Evolutionary conservation across 2,329 filamentous ascomycete species (phyloP).

Genomic region (Tolypocladium paradoxum): DNA sequence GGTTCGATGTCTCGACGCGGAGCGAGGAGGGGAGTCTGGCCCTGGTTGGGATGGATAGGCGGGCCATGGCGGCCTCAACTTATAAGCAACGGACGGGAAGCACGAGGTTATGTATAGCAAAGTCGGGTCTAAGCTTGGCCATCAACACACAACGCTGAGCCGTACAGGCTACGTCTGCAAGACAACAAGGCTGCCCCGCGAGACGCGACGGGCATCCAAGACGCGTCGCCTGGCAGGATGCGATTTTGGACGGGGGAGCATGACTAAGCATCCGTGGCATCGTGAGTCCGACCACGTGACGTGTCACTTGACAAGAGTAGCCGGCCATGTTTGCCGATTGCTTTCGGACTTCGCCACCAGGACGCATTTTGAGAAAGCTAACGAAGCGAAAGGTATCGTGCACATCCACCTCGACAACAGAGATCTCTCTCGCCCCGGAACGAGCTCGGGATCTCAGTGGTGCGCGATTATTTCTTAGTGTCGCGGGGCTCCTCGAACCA

Average conservation of each 20-base stretch:
- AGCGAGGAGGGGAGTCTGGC: constrained; percentile 61
- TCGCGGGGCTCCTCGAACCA: not conserved
- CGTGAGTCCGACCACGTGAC: not conserved
- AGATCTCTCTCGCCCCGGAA: not conserved
- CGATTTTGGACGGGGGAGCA: not conserved
- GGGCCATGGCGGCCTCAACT: constrained; percentile 29
- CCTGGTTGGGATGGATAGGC: constrained; percentile 57
- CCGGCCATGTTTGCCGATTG: not conserved
- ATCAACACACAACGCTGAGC: not conserved
- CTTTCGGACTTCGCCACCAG: not conserved
- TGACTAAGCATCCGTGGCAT: not conserved
- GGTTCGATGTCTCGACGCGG: constrained; percentile 54
- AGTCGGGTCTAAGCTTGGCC: not conserved
- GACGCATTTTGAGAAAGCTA: not conserved
- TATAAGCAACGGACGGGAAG: not conserved
- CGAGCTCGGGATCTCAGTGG: not conserved
- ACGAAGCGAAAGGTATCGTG: too few species aligned
- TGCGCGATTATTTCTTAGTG: not conserved
- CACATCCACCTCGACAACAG: not conserved
- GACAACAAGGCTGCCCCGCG: not conserved
- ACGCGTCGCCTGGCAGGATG: not conserved
- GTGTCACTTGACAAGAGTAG: too few species aligned
- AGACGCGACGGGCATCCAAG: not conserved
- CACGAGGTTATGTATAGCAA: not conserved
- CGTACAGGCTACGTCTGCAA: not conserved